phyloP scores from a whole-genome alignment of 1,284 basidiomycete species.

The Cerrena zonata region DNA sequence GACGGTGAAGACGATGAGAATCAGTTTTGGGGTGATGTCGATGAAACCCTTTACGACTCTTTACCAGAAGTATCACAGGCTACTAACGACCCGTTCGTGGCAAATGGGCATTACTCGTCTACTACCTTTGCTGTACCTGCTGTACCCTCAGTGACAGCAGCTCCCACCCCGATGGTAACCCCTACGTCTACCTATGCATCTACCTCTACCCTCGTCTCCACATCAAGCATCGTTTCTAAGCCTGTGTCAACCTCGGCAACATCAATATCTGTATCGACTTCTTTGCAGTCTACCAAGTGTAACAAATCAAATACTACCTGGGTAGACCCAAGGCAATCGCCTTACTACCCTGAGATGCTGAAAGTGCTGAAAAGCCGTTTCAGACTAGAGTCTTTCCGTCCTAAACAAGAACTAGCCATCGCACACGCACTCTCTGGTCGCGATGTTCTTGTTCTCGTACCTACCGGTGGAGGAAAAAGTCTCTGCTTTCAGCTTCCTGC shows the following conservation, averaged over 20 bases:
- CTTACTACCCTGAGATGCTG: slow-evolving; percentile 56
- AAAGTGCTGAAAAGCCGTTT: slow-evolving; percentile 65
- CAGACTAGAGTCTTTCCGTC: slow-evolving; percentile 65
- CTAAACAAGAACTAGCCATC: slow-evolving; percentile 86
- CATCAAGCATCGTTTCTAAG: no score
- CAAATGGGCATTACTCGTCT: no score
- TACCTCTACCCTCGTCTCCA: not conserved
- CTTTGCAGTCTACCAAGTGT: no score
- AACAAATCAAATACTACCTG: no score
- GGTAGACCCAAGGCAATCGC: slow-evolving; percentile 19
- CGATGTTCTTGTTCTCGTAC: slow-evolving; percentile 94
- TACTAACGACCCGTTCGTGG: no score
- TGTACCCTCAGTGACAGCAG: not conserved
- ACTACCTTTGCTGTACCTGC: not conserved
- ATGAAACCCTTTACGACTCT: slow-evolving; percentile 4
- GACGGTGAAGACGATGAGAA: slow-evolving; percentile 11
- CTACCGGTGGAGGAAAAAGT: slow-evolving; percentile 93
- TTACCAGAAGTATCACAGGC: no score
- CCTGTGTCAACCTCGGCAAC: no score
- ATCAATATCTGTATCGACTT: no score
- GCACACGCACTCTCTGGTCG: slow-evolving; percentile 72
- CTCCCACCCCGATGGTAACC: not conserved
- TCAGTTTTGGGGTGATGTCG: slow-evolving; percentile 11
- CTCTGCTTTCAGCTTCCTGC: slow-evolving; percentile 86
- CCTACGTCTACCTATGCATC: not conserved